A percentile compares a stretch with the other conserved stretches of the same genome.
Conservation (phyloP, 108 stramenopile genomes). For the Epithemia pelagica region DNA sequence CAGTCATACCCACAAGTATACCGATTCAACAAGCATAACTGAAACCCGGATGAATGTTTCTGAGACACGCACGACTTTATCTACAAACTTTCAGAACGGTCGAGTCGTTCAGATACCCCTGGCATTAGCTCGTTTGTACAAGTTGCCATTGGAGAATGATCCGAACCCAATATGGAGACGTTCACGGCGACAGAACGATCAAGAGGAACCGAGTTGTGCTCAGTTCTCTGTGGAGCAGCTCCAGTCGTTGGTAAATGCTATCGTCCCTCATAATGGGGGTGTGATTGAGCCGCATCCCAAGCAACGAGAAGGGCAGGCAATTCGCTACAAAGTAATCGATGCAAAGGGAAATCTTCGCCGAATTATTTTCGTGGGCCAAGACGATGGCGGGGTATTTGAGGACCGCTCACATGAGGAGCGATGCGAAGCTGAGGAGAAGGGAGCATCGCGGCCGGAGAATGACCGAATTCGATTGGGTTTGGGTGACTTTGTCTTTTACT, state of each 20-base stretch:
- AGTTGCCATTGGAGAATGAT: slow-evolving; percentile 30
- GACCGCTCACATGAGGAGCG: slow-evolving; percentile 35
- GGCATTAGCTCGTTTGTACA: slow-evolving; percentile 64
- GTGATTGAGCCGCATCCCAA: slow-evolving; percentile 33
- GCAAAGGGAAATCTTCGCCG: slow-evolving; percentile 29
- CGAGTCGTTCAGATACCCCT: slow-evolving; percentile 31
- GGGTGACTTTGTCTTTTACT: slow-evolving; percentile 97
- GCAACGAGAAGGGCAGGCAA: background rate
- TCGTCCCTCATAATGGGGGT: slow-evolving; percentile 58
- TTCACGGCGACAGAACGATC: background rate
- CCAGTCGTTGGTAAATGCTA: slow-evolving; percentile 37
- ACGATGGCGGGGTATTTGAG: slow-evolving; percentile 55
- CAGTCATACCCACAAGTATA: too few relatives aligned
- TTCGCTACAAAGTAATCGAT: slow-evolving; percentile 3
- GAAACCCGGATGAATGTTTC: too few relatives aligned
- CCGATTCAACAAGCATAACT: too few relatives aligned
- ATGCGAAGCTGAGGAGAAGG: slow-evolving; percentile 27
- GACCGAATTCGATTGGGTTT: slow-evolving; percentile 52
- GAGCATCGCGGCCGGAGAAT: background rate
- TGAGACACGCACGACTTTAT: too few relatives aligned
- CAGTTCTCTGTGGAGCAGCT: slow-evolving; percentile 28
- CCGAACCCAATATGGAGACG: slow-evolving; percentile 9
- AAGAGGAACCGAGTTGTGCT: background rate
- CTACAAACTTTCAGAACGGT: background rate
- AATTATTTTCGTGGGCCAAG: slow-evolving; percentile 43